phyloP scores from a whole-genome alignment of 495 filamentous ascomycete species.

The Tetracladium setigerum region DNA sequence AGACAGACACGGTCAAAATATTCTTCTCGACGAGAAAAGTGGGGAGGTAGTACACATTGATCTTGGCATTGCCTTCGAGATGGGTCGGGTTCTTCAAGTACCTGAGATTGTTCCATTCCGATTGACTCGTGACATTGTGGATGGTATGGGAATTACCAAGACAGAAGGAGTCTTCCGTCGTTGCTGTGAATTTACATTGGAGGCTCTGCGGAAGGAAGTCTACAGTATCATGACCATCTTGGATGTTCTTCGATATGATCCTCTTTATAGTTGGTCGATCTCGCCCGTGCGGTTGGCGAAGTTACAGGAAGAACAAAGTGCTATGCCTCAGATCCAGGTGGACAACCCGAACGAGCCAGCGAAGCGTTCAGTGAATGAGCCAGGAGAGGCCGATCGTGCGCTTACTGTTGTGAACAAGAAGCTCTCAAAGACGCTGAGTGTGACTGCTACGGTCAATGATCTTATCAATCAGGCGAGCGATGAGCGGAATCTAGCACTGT shows the following conservation, averaged over 20 bases:
- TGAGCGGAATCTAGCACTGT: slow-evolving; percentile 82
- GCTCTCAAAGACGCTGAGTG: slow-evolving; percentile 84
- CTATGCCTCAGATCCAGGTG: slow-evolving; percentile 26
- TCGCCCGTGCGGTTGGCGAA: slow-evolving; percentile 75
- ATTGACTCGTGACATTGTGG: slow-evolving; percentile 89
- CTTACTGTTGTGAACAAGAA: slow-evolving; percentile 92
- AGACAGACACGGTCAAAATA: slow-evolving; percentile 94
- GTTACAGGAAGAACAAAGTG: slow-evolving; percentile 45
- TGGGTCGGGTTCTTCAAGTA: slow-evolving; percentile 84
- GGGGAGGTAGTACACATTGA: slow-evolving; percentile 97
- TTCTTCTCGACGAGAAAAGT: slow-evolving; percentile 80
- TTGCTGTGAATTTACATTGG: slow-evolving; percentile 95
- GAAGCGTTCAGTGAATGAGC: slow-evolving; percentile 54
- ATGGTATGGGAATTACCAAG: slow-evolving; percentile 92
- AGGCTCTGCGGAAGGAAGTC: slow-evolving; percentile 83
- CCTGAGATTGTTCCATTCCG: slow-evolving; percentile 95
- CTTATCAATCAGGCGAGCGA: slow-evolving; percentile 93
- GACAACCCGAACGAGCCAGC: slow-evolving; percentile 24
- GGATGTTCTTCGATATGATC: slow-evolving; percentile 92
- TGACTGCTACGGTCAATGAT: slow-evolving; percentile 91
- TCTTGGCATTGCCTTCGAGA: slow-evolving; percentile 91
- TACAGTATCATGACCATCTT: slow-evolving; percentile 97
- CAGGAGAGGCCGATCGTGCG: slow-evolving; percentile 85
- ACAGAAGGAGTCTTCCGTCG: slow-evolving; percentile 93
- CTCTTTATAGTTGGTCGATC: slow-evolving; percentile 90